These are phyloP conservation scores for Leptographium procerum DNA, from an alignment of 2,329 filamentous ascomycete genomes.

Conservation along the genomic window DNA sequence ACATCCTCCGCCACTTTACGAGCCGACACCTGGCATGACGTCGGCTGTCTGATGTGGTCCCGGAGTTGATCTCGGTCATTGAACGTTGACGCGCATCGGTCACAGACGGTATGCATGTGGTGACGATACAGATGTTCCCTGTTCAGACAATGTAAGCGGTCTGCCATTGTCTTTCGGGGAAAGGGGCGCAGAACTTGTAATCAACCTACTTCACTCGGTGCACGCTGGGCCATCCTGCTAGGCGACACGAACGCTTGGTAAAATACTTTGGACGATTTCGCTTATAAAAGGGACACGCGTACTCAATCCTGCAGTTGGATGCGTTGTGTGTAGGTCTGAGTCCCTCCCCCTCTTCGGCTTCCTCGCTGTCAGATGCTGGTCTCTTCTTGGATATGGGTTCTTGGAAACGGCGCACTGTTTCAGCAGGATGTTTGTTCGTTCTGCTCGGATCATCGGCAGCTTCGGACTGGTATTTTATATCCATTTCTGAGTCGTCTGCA, in stretches of 20 bases:
- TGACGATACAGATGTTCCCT: slow-evolving; percentile 28
- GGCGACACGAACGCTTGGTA: slow-evolving; percentile 23
- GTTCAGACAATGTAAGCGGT: neutral
- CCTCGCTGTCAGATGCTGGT: neutral
- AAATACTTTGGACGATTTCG: slow-evolving; percentile 24
- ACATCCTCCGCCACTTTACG: slow-evolving; percentile 18
- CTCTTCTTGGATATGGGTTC: neutral
- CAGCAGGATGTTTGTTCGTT: neutral
- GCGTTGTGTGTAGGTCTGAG: neutral
- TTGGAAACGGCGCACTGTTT: neutral
- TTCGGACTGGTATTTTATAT: neutral
- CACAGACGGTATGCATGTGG: slow-evolving; percentile 22
- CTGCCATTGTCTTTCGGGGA: neutral
- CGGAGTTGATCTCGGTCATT: slow-evolving; percentile 20
- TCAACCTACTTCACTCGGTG: slow-evolving; percentile 26
- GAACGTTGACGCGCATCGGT: slow-evolving; percentile 25
- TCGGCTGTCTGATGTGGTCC: slow-evolving; percentile 18
- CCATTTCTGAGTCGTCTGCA: neutral
- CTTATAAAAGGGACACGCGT: slow-evolving; percentile 29
- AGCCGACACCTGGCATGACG: slow-evolving; percentile 14
- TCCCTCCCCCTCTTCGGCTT: neutral
- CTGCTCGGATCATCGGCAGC: neutral
- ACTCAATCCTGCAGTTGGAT: neutral
- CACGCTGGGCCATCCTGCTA: slow-evolving; percentile 25
- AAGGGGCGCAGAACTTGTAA: neutral